Conservation (phyloP, 2,329 filamentous ascomycete genomes). For the Meredithiella fracta region DNA sequence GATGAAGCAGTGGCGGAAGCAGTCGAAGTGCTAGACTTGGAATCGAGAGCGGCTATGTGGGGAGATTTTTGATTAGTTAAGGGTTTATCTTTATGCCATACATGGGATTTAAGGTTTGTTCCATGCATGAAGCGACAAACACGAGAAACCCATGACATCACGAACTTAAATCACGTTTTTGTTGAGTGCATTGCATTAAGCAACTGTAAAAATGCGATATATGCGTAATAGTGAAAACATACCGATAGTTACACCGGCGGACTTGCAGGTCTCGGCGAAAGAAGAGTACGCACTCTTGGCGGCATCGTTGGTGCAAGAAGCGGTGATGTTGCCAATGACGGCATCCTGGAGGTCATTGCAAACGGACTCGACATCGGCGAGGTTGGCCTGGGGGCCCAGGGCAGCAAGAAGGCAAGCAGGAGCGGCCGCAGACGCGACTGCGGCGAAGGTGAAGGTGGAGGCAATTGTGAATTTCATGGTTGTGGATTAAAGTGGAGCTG, state of each 20-base stretch:
- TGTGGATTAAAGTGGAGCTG: neutral
- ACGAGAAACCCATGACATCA: neutral
- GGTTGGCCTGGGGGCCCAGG: constrained; percentile 14
- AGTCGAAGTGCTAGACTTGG: neutral
- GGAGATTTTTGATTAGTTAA: neutral
- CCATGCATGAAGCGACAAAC: too few relatives aligned
- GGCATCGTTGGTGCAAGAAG: constrained; percentile 7
- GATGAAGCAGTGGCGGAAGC: neutral
- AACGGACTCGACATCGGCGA: constrained; percentile 8
- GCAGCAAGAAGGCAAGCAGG: constrained; percentile 16
- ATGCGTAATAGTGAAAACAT: constrained; percentile 1
- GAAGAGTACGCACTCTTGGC: constrained; percentile 12
- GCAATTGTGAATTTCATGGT: constrained; percentile 11
- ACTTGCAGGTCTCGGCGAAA: constrained; percentile 12
- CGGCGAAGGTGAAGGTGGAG: constrained; percentile 9
- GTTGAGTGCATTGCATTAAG: neutral
- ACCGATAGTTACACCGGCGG: constrained; percentile 8
- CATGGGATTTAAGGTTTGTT: constrained; percentile 2
- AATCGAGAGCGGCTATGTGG: neutral
- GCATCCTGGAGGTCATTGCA: constrained; percentile 14
- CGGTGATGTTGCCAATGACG: constrained; percentile 15
- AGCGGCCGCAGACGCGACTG: neutral
- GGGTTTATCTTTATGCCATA: neutral
- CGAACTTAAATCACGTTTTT: neutral
- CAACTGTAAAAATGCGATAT: neutral